Percentiles rank a stretch among this genome's conserved stretches.
Evolutionary conservation across 768 basidiomycete species (phyloP).

Genomic region (Suillus ampliporus): DNA sequence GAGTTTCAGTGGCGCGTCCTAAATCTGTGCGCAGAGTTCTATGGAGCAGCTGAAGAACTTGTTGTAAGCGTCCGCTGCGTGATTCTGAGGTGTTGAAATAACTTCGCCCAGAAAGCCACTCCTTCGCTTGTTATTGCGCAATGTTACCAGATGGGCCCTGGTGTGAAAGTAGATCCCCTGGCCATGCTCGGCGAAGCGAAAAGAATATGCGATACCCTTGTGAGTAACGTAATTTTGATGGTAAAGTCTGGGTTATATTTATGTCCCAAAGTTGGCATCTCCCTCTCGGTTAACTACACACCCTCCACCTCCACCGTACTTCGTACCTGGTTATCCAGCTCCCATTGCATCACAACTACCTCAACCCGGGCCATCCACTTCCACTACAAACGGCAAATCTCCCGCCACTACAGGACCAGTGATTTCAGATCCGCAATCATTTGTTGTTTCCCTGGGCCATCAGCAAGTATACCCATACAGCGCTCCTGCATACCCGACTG

Average conservation of each 20-base stretch:
- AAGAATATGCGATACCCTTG: slow-evolving; percentile 76
- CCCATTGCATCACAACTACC: slow-evolving; percentile 36
- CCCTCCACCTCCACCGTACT: slow-evolving; percentile 65
- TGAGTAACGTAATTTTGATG: slow-evolving; percentile 37
- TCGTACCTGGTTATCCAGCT: slow-evolving; percentile 46
- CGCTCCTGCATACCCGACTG: slow-evolving; percentile 57
- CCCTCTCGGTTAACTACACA: slow-evolving; percentile 71
- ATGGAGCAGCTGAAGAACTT: slow-evolving; percentile 84
- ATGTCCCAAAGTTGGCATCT: slow-evolving; percentile 63
- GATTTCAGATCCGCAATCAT: slow-evolving; percentile 74
- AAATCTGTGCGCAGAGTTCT: slow-evolving; percentile 85
- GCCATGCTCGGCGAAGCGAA: slow-evolving; percentile 79
- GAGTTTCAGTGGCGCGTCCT: slow-evolving; percentile 88
- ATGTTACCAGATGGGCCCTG: slow-evolving; percentile 77
- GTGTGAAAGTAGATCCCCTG: slow-evolving; percentile 73
- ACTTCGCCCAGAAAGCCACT: slow-evolving; percentile 50
- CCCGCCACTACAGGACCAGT: slow-evolving; percentile 47
- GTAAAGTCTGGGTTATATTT: neutral
- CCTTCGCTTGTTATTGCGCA: slow-evolving; percentile 78
- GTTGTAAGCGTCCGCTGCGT: slow-evolving; percentile 54
- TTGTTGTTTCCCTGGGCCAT: slow-evolving; percentile 71
- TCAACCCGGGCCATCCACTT: slow-evolving; percentile 42
- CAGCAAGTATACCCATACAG: slow-evolving; percentile 48
- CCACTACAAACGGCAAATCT: slow-evolving; percentile 37
- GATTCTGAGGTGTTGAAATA: slow-evolving; percentile 18